Evolutionary conservation across 257 asterid species (phyloP), one percentile per base, ranked within the genome.

Genomic region (Paulownia fortunei): DNA sequence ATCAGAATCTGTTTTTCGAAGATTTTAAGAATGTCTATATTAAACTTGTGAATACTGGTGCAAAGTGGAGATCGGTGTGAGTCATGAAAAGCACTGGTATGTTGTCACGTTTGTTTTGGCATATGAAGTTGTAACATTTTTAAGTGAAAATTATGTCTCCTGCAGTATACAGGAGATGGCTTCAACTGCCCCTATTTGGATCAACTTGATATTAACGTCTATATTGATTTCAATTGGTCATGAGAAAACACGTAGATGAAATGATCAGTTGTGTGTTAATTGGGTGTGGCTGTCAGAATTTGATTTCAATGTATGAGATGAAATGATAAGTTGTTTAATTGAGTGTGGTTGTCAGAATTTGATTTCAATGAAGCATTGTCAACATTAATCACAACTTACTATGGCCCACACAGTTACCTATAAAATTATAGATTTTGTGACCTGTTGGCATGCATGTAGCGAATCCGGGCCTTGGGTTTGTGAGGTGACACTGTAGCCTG

Each of bases 11-110:
- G 71, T 94, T 92, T 79, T 94, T 92, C 64, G 85, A 91, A 74
- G 98, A 94, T 82, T 94, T 94, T 79, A 87, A 79, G 89, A 88
- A 87, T 70, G 96, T 76, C 30, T 94, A 94, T 26, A 79, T 81
- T 67, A 94, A 91, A 76, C 99, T 92, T 9, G 98, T 90, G 79
- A 89, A 94, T 58, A 81, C 81, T 23, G 98, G 99, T 55, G 97
- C 94, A 72, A 88, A 63, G 74, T 94, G 99, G 99, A 77, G 80
- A 73, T 80, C 88, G 8, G 67, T 11, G 18, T 85, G 84, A 83
- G 73, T 56, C 74, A 5, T 11, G 72, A 41, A 41, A 62, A 71
- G 54, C 55, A 60, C 54, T 37, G 67, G 81, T 34, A 60, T 42
- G 72, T 52, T 63, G 46, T 49, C 39, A 60, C 39, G 11, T 23